Evolutionary conservation across 805 yeast species (phyloP).

Genomic region (Ogataea trehalophila): DNA sequence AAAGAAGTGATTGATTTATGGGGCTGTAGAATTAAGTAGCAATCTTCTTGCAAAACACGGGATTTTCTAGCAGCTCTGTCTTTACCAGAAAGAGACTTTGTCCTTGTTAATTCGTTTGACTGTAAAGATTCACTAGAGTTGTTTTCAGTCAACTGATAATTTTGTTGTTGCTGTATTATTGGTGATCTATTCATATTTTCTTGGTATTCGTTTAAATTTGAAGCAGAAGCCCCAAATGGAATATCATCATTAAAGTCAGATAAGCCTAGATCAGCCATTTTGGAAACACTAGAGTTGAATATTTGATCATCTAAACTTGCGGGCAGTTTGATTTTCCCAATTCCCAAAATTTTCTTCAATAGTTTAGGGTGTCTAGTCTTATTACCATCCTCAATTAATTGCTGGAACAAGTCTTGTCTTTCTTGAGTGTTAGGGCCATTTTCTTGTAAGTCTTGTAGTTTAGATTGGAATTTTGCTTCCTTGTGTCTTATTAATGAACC

Average conservation of each 20-base stretch:
- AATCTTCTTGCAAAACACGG: conserved; percentile 54
- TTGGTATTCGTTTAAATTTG: conserved; percentile 33
- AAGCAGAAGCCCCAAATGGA: conserved; percentile 36
- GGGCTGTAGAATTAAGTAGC: conserved; percentile 62
- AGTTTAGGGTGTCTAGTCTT: conserved; percentile 38
- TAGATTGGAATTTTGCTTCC: conserved; percentile 26
- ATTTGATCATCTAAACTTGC: conserved; percentile 31
- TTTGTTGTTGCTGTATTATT: neutral
- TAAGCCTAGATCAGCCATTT: conserved; percentile 6
- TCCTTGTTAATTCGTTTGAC: conserved; percentile 54
- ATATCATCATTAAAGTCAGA: conserved; percentile 12
- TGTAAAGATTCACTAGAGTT: conserved; percentile 16
- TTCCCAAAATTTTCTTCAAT: conserved; percentile 39
- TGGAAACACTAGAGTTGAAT: conserved; percentile 15
- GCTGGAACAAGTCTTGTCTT: conserved; percentile 31
- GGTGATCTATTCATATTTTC: neutral
- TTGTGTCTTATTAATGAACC: conserved; percentile 77
- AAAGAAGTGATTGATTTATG: conserved; percentile 40
- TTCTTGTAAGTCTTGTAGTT: conserved; percentile 14
- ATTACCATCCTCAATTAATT: conserved; percentile 40
- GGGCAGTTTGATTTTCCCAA: conserved; percentile 28
- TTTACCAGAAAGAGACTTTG: conserved; percentile 59
- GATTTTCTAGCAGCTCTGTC: conserved; percentile 70
- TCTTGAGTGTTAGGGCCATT: conserved; percentile 14
- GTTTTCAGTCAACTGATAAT: neutral